Evolutionary conservation across 208 protist species (phyloP).

Genomic region (Leishmania aethiopica): DNA sequence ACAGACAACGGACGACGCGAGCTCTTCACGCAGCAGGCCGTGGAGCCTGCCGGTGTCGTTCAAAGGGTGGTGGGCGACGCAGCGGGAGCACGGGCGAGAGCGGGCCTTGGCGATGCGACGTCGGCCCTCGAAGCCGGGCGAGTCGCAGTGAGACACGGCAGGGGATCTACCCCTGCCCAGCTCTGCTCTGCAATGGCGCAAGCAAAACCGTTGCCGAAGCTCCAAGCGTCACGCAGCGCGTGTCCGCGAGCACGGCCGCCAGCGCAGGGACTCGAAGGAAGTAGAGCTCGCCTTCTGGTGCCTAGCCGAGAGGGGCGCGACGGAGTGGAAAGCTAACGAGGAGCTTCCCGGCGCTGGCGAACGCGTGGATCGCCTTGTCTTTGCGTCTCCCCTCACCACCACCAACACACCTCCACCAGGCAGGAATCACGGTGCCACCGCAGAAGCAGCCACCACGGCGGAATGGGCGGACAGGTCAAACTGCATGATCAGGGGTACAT

Average conservation of each 20-base stretch:
- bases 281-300: conserved; percentile 47
- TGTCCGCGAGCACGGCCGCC: conserved; percentile 35
- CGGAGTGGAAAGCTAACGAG: conserved; percentile 25
- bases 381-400: not conserved
- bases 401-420: not conserved
- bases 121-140: not conserved
- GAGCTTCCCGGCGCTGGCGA: conserved; percentile 43
- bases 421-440: not conserved
- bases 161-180: not conserved
- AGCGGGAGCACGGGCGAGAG: too few relatives aligned
- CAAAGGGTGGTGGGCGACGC: too few relatives aligned
- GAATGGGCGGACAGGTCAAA: conserved; percentile 28
- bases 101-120: too few relatives aligned
- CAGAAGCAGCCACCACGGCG: not conserved
- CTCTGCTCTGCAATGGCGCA: not conserved
- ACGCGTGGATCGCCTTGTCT: conserved; percentile 28
- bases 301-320: conserved; percentile 31
- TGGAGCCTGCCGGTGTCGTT: conserved; percentile 8
- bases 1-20: conserved; percentile 7
- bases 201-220: not conserved
- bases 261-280: conserved; percentile 26
- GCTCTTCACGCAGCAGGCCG: conserved; percentile 23
- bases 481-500: not conserved
- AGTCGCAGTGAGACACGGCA: not conserved
- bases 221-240: conserved; percentile 4